A percentile compares a stretch with the other conserved stretches of the same genome.
These are phyloP conservation scores for Boletus subcaerulescens DNA, from an alignment of 768 basidiomycete species.

Conservation along the genomic window DNA sequence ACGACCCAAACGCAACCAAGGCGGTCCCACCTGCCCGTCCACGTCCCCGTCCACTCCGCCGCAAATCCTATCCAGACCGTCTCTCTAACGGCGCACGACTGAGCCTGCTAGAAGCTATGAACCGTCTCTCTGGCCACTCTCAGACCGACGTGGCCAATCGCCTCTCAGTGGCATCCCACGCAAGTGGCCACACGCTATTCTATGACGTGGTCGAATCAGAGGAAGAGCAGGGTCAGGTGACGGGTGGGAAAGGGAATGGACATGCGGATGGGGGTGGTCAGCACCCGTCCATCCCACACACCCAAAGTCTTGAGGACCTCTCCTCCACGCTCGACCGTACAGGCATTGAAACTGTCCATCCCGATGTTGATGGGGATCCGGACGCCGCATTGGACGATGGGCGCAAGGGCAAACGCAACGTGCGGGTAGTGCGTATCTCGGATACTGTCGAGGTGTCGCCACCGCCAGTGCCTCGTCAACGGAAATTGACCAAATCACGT, in stretches of 20 bases:
- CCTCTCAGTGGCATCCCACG: constrained; percentile 22
- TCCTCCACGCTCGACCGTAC: constrained; percentile 20
- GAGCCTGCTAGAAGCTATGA: constrained; percentile 29
- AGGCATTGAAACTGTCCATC: constrained; percentile 12
- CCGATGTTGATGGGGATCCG: neutral
- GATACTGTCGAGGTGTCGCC: constrained; percentile 23
- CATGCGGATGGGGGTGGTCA: neutral
- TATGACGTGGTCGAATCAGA: constrained; percentile 19
- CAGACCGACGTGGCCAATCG: constrained; percentile 13
- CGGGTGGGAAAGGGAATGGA: neutral
- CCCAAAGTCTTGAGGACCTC: constrained; percentile 25
- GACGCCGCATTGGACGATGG: neutral
- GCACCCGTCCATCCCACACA: constrained; percentile 5
- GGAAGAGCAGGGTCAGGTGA: neutral
- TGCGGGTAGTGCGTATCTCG: constrained; percentile 25
- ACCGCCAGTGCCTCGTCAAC: constrained; percentile 7
- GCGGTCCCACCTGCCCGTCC: constrained; percentile 9
- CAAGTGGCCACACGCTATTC: constrained; percentile 28
- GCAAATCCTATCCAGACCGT: constrained; percentile 27
- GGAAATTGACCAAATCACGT: constrained; percentile 24
- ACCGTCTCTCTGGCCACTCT: constrained; percentile 8
- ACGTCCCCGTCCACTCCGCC: constrained; percentile 14
- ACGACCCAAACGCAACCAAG: neutral
- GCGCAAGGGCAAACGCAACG: constrained; percentile 15
- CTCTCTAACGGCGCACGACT: constrained; percentile 19